Evolutionary conservation across 2,329 filamentous ascomycete genomes (phyloP).

Genomic region (Alternaria brassicicola): DNA sequence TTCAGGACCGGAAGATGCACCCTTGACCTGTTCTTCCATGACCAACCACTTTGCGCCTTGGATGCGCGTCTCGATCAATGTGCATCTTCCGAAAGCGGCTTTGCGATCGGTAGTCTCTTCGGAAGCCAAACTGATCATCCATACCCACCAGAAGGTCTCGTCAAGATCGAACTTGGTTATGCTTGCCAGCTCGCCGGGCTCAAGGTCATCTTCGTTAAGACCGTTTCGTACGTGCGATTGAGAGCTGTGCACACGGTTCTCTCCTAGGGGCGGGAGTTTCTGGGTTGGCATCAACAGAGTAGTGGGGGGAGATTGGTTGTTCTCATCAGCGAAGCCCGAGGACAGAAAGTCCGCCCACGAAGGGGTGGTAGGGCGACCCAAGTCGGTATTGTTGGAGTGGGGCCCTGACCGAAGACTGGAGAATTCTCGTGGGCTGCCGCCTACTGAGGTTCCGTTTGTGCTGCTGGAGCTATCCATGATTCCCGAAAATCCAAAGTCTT

Average conservation of each 20-base stretch:
- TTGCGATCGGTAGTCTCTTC: slow-evolving; percentile 88
- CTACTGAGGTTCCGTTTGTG: slow-evolving; percentile 36
- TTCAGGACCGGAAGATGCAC: slow-evolving; percentile 82
- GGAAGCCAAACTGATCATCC: slow-evolving; percentile 93
- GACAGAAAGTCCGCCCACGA: slow-evolving; percentile 99
- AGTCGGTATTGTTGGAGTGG: slow-evolving; percentile 67
- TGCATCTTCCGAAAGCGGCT: slow-evolving; percentile 90
- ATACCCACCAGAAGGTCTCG: slow-evolving; percentile 99
- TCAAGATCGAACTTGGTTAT: slow-evolving; percentile 86
- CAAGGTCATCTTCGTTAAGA: slow-evolving; percentile 72
- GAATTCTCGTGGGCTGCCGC: slow-evolving; percentile 69
- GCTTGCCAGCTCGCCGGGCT: slow-evolving; percentile 93
- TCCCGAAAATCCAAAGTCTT: slow-evolving; percentile 89
- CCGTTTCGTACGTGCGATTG: slow-evolving; percentile 73
- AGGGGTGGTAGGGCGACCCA: slow-evolving; percentile 87
- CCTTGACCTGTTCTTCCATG: slow-evolving; percentile 95
- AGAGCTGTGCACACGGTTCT: slow-evolving; percentile 76
- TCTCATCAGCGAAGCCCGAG: slow-evolving; percentile 84
- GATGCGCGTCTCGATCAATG: slow-evolving; percentile 87
- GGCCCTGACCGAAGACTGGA: slow-evolving; percentile 71
- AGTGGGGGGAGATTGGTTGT: slow-evolving; percentile 65
- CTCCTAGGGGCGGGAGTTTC: slow-evolving; percentile 86
- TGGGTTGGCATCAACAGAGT: slow-evolving; percentile 86
- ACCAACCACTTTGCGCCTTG: slow-evolving; percentile 85
- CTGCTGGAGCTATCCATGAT: slow-evolving; percentile 68